These are phyloP conservation scores for Scleroderma citrinum DNA, from an alignment of 768 basidiomycete species.

Conservation along the genomic window DNA sequence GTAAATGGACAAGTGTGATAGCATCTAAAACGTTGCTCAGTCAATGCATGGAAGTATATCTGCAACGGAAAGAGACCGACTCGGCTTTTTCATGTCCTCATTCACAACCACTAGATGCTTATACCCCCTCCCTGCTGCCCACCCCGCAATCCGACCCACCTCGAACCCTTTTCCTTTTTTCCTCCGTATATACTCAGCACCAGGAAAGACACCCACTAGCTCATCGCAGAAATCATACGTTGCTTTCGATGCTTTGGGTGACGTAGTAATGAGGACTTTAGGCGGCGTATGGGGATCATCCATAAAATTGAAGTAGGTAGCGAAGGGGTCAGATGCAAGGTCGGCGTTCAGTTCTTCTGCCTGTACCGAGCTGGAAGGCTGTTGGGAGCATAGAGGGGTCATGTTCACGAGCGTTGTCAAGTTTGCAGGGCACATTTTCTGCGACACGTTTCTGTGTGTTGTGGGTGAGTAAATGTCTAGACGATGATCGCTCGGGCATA, in stretches of 20 bases:
- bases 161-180: conserved; percentile 90
- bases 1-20: conserved; percentile 86
- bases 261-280: conserved; percentile 88
- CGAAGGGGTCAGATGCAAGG: conserved; percentile 69
- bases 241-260: conserved; percentile 76
- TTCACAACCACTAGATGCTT: conserved; percentile 92
- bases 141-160: conserved; percentile 83
- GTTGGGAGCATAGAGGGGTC: conserved; percentile 43
- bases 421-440: conserved; percentile 83
- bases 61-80: conserved; percentile 42
- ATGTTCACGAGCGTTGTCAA: conserved; percentile 90
- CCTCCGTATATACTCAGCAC: conserved; percentile 81
- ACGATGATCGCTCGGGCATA: conserved; percentile 27
- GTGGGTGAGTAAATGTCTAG: background rate
- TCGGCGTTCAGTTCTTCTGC: conserved; percentile 60
- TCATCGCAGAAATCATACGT: conserved; percentile 95
- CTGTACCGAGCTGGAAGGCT: conserved; percentile 23
- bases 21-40: conserved; percentile 54
- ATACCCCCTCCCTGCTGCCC: conserved; percentile 88
- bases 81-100: conserved; percentile 91
- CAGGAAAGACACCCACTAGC: conserved; percentile 82
- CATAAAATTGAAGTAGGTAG: conserved; percentile 65
- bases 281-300: conserved; percentile 70
- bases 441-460: conserved; percentile 29
- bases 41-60: conserved; percentile 1